Evolutionary conservation across 2,329 filamentous ascomycete genomes (phyloP).

Genomic region (Penicillium sp.): DNA sequence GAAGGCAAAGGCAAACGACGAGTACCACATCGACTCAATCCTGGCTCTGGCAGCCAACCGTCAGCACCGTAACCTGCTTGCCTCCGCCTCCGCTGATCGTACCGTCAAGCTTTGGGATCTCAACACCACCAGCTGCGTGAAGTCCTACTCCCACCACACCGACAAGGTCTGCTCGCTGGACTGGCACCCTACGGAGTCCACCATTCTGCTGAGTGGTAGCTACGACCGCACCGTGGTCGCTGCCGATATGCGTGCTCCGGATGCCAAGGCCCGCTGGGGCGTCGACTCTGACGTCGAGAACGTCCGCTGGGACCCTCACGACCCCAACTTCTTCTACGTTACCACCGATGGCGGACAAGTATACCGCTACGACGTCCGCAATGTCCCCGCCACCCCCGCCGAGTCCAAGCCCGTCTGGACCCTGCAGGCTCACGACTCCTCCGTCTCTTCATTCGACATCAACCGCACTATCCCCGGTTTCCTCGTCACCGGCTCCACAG

Average conservation of each 20-base stretch:
- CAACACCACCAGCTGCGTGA: slow-evolving; percentile 86
- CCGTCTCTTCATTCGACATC: slow-evolving; percentile 88
- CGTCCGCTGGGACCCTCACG: slow-evolving; percentile 89
- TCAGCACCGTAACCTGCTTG: slow-evolving; percentile 89
- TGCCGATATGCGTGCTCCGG: slow-evolving; percentile 94
- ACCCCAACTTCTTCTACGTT: slow-evolving; percentile 91
- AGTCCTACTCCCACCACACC: slow-evolving; percentile 93
- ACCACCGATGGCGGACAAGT: slow-evolving; percentile 90
- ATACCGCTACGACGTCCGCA: slow-evolving; percentile 87
- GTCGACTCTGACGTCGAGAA: slow-evolving; percentile 95
- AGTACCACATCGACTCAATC: slow-evolving; percentile 92
- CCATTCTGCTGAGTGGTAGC: slow-evolving; percentile 85
- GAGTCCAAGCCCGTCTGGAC: slow-evolving; percentile 88
- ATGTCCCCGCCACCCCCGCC: slow-evolving; percentile 69
- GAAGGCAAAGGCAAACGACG: slow-evolving; percentile 84
- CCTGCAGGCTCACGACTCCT: slow-evolving; percentile 91
- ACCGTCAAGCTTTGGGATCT: slow-evolving; percentile 98
- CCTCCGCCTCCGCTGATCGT: slow-evolving; percentile 92
- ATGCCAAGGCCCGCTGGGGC: slow-evolving; percentile 81
- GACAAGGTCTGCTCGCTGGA: slow-evolving; percentile 97
- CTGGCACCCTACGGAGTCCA: slow-evolving; percentile 87
- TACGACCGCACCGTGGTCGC: slow-evolving; percentile 93
- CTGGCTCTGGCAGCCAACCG: slow-evolving; percentile 89
- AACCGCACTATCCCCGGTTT: slow-evolving; percentile 88
- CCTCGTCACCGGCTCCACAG: slow-evolving; percentile 88